Base-by-base conservation (phyloP, 805 yeast genomes). In the Grigorovia yakushimaensis region DNA sequence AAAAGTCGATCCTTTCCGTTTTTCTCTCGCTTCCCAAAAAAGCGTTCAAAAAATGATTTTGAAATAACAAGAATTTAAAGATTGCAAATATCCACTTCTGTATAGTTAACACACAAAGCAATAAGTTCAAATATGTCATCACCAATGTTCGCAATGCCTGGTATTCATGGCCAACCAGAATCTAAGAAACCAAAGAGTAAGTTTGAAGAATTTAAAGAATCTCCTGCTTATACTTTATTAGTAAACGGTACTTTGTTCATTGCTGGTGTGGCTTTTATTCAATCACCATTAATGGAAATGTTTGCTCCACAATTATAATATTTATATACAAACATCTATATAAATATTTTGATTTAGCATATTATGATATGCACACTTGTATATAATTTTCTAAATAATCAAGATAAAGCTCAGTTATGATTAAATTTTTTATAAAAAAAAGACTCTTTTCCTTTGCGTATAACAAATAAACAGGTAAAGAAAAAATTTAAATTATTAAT, bases 281-380 rank as follows among this genome's bases (percentile, higher is more conserved):
- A 82, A 70, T 81, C 88, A 43, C 83, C 89, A 55, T 67, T 82
- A 59, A 82, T 82, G 86, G 91, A 84, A 49, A 77, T 82, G 78
- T 69, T 84, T 69, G 88, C 83, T 58, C 93, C 93, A 45, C 91
- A 84, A 66, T 73, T 65, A 46, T 65, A 54, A 57, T 24, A 10
- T 21, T 21, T n/a, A 11, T 22, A n/a, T 24, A 17, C 18, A 20
- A 15, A 20, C 23, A 39, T 13, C 27, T 41, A 40, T 43, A 30
- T 40, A 39, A 33, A 27, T 39, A 15, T 40, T 22, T 23, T 21
- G 10, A 11, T 8, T 22, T n/a, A n/a, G n/a, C n/a, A n/a, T n/a
- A n/a, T n/a, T n/a, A n/a, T n/a, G n/a, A n/a, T n/a, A n/a, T n/a
- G n/a, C 42, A 10, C 43, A 15, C 48, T 23, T 49, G 45, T 48